These are phyloP conservation scores for Melampsora medusae DNA, from an alignment of 1,284 basidiomycete species.

Conservation along the genomic window DNA sequence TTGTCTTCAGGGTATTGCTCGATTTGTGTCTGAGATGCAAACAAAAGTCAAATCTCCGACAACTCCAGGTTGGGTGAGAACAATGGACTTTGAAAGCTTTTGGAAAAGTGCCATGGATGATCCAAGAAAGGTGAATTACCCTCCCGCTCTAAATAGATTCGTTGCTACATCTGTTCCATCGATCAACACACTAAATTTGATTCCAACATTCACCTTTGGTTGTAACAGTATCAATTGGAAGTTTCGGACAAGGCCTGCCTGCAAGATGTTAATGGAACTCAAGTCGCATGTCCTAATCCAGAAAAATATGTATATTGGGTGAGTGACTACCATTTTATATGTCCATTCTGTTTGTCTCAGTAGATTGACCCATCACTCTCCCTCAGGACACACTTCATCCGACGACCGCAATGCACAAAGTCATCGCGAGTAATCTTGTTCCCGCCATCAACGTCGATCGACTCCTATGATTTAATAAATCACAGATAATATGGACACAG, in stretches of 20 bases:
- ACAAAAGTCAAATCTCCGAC: no score
- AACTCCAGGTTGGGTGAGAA: not conserved
- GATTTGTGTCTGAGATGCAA: not conserved
- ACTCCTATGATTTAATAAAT: no score
- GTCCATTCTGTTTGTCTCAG: no score
- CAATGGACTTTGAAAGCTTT: not conserved
- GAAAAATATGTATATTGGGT: slow-evolving; percentile 16
- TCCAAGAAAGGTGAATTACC: not conserved
- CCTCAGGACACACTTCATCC: slow-evolving; percentile 31
- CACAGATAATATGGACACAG: no score
- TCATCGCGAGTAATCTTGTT: slow-evolving; percentile 3
- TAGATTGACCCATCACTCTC: not conserved
- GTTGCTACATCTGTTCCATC: not conserved
- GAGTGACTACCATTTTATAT: not conserved
- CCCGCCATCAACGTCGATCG: no score
- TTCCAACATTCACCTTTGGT: not conserved
- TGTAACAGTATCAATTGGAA: slow-evolving; percentile 3
- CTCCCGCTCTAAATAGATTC: not conserved
- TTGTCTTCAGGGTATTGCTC: not conserved
- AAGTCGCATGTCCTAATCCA: not conserved
- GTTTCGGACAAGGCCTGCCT: not conserved
- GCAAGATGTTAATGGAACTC: not conserved
- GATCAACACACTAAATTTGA: not conserved
- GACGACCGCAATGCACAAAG: slow-evolving; percentile 25
- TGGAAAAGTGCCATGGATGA: not conserved